phyloP scores from a whole-genome alignment of 2,329 filamentous ascomycete genomes.

The Tolypocladium ophioglossoides region DNA sequence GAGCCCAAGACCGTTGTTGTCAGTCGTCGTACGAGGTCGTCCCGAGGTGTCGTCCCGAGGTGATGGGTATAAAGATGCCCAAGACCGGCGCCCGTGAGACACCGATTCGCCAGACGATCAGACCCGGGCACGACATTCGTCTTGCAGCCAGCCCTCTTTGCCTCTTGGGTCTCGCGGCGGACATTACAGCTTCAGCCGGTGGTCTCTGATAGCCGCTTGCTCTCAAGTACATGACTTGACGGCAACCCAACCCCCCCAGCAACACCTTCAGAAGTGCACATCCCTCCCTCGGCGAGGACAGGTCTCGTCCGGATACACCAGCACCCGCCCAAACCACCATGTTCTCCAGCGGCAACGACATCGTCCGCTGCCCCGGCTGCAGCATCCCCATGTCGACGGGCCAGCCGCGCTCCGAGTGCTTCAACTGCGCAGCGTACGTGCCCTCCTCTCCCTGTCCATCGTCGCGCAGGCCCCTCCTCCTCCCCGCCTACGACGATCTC shows the following conservation, averaged over 20 bases:
- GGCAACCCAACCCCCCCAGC: neutral
- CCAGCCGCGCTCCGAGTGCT: constrained; percentile 9
- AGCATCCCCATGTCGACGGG: constrained; percentile 7
- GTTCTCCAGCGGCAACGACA: constrained; percentile 4
- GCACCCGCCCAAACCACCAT: neutral
- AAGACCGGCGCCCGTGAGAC: neutral
- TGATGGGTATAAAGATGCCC: neutral
- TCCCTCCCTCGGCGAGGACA: neutral
- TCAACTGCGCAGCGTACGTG: constrained; percentile 9
- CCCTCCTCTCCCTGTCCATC: neutral
- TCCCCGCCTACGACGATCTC: neutral
- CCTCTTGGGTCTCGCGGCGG: neutral
- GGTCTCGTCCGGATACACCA: neutral
- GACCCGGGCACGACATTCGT: no score
- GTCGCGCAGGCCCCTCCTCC: neutral
- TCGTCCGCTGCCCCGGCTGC: constrained; percentile 8
- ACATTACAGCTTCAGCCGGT: neutral
- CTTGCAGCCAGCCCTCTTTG: no score
- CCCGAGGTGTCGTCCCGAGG: neutral
- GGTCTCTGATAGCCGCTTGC: neutral
- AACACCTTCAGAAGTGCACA: no score
- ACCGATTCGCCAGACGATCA: no score
- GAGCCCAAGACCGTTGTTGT: neutral
- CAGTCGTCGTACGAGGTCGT: neutral
- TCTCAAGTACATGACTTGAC: neutral